These are phyloP conservation scores for Boletus patriciae DNA, from an alignment of 768 basidiomycete genomes.

Conservation along the genomic window DNA sequence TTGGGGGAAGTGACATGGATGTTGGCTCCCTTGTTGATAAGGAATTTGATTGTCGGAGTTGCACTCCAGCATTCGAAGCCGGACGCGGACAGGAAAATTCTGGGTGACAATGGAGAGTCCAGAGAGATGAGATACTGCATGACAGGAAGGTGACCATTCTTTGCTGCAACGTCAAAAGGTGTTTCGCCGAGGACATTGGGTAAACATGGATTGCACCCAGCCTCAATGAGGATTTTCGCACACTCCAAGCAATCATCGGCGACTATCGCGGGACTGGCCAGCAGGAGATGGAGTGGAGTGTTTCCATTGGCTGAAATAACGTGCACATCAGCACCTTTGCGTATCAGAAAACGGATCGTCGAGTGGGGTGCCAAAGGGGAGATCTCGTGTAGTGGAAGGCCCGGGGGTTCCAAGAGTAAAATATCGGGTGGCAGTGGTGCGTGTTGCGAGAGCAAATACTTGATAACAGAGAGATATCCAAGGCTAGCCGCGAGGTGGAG, in stretches of 20 bases:
- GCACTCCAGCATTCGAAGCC: too few relatives aligned
- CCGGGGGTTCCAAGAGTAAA: neutral
- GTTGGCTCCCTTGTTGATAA: conserved; percentile 5
- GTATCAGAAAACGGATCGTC: neutral
- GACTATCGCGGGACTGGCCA: neutral
- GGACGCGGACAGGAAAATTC: neutral
- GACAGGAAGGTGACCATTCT: neutral
- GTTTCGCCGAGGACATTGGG: neutral
- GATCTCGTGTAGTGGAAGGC: too few relatives aligned
- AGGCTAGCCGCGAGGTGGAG: neutral
- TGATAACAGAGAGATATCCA: neutral
- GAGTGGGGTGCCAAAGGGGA: neutral
- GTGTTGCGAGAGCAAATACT: neutral
- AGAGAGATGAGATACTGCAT: neutral
- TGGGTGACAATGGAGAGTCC: neutral
- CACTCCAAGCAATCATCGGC: neutral
- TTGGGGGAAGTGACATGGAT: neutral
- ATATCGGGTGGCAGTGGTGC: neutral
- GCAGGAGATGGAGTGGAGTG: neutral
- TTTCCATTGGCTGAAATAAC: neutral
- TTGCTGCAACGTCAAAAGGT: neutral
- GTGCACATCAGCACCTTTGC: neutral
- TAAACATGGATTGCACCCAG: neutral
- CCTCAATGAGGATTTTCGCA: neutral
- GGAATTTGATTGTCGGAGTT: neutral